A percentile compares a stretch with the other conserved stretches of the same genome.
Conservation (phyloP, 2,329 filamentous ascomycete species). For the Trichoderma breve region DNA sequence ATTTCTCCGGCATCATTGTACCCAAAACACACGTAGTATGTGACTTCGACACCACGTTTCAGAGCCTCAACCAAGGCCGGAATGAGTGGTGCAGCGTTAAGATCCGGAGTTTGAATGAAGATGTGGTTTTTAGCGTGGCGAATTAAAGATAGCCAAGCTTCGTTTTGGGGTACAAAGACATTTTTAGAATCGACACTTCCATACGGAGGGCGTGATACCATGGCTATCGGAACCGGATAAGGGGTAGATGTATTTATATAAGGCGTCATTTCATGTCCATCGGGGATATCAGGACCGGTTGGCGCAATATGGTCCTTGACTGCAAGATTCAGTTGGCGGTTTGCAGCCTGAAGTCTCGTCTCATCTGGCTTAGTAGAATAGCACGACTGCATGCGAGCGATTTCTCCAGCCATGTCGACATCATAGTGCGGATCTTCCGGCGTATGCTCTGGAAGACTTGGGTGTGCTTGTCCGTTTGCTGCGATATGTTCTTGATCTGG, state of each 20-base stretch:
- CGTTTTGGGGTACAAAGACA: constrained; percentile 69
- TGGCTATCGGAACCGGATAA: constrained; percentile 65
- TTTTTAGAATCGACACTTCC: constrained; percentile 61
- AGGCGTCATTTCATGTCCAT: constrained; percentile 61
- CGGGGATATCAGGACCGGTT: constrained; percentile 52
- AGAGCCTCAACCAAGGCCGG: constrained; percentile 63
- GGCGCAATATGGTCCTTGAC: constrained; percentile 49
- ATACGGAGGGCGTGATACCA: constrained; percentile 68
- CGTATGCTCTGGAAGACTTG: constrained; percentile 52
- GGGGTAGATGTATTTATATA: constrained; percentile 50
- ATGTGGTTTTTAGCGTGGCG: constrained; percentile 60
- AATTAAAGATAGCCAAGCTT: constrained; percentile 68
- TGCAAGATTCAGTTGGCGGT: constrained; percentile 64
- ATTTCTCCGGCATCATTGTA: constrained; percentile 79
- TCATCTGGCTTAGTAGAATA: constrained; percentile 52
- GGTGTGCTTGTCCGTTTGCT: background rate
- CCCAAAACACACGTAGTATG: constrained; percentile 70
- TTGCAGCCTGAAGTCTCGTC: constrained; percentile 56
- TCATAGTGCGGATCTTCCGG: constrained; percentile 64
- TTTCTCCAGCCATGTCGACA: constrained; percentile 56
- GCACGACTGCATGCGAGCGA: constrained; percentile 58
- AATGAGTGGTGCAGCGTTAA: constrained; percentile 69
- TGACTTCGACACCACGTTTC: constrained; percentile 65
- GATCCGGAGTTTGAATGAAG: constrained; percentile 77
- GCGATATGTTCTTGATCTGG: background rate